A percentile compares a stretch with the other conserved stretches of the same genome.
Conservation (phyloP, 2,329 filamentous ascomycete genomes). For the Alternaria panax region DNA sequence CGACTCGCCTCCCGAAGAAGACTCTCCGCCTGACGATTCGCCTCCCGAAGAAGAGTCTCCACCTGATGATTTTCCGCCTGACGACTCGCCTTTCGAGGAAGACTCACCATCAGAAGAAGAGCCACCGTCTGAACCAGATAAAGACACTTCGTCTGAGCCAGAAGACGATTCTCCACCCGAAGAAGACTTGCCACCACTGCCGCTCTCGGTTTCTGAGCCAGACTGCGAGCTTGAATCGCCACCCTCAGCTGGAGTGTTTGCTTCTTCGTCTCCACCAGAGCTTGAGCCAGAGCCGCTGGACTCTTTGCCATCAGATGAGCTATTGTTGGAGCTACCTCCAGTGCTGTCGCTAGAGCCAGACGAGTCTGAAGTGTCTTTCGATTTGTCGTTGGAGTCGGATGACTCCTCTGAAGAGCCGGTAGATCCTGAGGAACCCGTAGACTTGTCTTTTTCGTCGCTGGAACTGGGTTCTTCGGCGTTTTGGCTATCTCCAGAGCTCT, state of each 20-base stretch:
- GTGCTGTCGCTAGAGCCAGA: background rate
- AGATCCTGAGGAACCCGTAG: background rate
- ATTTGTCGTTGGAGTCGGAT: background rate
- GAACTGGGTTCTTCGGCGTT: background rate
- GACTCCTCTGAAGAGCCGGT: background rate
- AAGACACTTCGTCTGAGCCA: background rate
- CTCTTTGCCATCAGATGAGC: background rate
- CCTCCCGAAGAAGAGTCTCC: background rate
- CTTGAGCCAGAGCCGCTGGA: background rate
- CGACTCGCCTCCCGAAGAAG: too few relatives aligned
- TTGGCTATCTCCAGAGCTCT: background rate
- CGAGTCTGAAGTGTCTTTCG: background rate
- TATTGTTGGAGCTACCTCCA: background rate
- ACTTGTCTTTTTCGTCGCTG: background rate
- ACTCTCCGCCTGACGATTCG: background rate
- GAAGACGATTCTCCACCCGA: background rate
- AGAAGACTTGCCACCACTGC: background rate
- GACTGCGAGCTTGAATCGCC: background rate
- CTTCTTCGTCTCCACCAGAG: background rate
- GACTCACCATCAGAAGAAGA: too few relatives aligned
- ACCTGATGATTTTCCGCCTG: too few relatives aligned
- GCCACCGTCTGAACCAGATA: background rate
- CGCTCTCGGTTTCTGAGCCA: background rate
- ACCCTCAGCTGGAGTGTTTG: background rate
- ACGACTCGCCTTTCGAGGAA: background rate